phyloP scores from a whole-genome alignment of 495 filamentous ascomycete genomes.

The Penicillium maclennaniae region DNA sequence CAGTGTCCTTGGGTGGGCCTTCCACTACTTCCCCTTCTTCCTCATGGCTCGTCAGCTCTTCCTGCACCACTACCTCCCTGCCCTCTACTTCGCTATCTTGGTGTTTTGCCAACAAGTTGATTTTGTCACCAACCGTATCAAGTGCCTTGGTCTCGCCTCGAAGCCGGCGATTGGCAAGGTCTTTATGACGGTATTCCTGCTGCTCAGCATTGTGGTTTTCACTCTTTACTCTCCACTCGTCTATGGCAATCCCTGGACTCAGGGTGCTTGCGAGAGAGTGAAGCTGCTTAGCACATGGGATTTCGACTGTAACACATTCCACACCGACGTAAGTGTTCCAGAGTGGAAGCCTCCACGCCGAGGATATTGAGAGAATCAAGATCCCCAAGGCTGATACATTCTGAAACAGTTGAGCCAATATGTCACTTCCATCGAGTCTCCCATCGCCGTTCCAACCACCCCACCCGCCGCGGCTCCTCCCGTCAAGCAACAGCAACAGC shows the following conservation, averaged over 20 bases:
- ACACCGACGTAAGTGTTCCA: conserved; percentile 70
- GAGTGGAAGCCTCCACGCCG: conserved; percentile 32
- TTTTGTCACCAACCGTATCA: conserved; percentile 69
- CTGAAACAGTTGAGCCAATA: conserved; percentile 40
- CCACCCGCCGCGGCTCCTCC: conserved; percentile 12
- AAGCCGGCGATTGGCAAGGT: conserved; percentile 69
- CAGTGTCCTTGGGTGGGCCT: conserved; percentile 86
- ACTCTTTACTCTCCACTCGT: conserved; percentile 78
- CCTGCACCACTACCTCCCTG: conserved; percentile 95
- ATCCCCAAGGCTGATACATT: conserved; percentile 27
- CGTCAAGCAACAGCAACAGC: conserved; percentile 3
- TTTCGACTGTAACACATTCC: conserved; percentile 94
- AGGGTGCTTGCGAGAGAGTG: conserved; percentile 73
- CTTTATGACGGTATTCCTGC: conserved; percentile 66
- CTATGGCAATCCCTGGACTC: conserved; percentile 94
- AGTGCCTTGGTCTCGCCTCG: conserved; percentile 60
- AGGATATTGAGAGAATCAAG: conserved; percentile 24
- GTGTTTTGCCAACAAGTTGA: conserved; percentile 85
- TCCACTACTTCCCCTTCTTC: conserved; percentile 97
- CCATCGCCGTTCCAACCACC: conserved; percentile 27
- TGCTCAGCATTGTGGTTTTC: conserved; percentile 71
- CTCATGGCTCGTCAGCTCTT: conserved; percentile 98
- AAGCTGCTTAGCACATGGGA: conserved; percentile 91
- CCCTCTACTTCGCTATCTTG: conserved; percentile 91
- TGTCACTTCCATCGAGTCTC: conserved; percentile 27